These are phyloP conservation scores for Bonia amplexicaulis DNA, from an alignment of 176 grass and related monocot species.

Conservation along the genomic window DNA sequence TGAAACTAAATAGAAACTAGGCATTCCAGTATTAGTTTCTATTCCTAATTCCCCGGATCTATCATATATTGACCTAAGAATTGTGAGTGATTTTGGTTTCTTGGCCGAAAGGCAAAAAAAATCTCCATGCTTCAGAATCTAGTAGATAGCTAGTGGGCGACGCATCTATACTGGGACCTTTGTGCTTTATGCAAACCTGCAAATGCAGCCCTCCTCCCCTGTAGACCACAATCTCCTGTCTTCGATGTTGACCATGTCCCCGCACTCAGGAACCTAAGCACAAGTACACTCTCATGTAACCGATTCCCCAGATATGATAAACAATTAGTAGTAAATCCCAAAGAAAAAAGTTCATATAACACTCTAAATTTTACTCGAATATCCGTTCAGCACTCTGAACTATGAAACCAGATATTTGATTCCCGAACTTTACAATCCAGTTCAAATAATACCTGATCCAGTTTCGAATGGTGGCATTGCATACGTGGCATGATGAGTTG, in stretches of 20 bases:
- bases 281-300: background rate
- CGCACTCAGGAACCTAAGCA: background rate
- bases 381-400: too few species aligned
- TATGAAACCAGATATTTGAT: too few species aligned
- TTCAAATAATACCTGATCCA: too few species aligned
- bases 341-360: too few species aligned
- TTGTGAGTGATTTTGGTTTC: background rate
- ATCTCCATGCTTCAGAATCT: background rate
- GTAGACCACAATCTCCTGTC: background rate
- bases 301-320: background rate
- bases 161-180: conserved; percentile 1
- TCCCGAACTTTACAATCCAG: too few species aligned
- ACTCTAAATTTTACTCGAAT: too few species aligned
- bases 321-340: background rate
- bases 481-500: too few species aligned
- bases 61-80: background rate
- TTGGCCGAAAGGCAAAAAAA: background rate
- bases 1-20: background rate
- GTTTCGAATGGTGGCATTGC: too few species aligned
- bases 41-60: background rate
- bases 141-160: background rate
- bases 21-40: background rate
- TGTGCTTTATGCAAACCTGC: background rate
- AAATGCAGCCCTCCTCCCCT: background rate
- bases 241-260: background rate